These are phyloP conservation scores for Flammula alnicola DNA, from an alignment of 1,284 basidiomycete genomes.

Conservation along the genomic window DNA sequence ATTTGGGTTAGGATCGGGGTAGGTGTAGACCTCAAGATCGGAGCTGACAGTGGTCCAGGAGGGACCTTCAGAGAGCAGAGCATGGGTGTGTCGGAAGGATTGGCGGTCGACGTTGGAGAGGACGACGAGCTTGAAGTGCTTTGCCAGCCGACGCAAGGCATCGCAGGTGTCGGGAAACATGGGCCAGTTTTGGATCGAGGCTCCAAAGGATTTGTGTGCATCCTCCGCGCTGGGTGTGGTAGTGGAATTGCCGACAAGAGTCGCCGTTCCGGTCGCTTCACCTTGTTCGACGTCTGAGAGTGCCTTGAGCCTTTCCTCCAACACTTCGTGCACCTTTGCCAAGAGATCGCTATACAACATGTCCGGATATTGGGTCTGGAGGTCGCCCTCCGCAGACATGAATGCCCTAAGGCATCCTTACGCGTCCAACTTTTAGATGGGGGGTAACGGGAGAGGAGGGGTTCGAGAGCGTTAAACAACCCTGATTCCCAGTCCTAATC, in stretches of 20 bases:
- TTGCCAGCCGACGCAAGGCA: constrained; percentile 62
- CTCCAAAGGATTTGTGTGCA: constrained; percentile 51
- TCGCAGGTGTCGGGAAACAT: constrained; percentile 68
- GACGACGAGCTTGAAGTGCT: constrained; percentile 68
- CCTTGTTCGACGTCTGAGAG: constrained; percentile 23
- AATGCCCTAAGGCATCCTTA: constrained; percentile 59
- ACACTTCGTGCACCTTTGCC: constrained; percentile 53
- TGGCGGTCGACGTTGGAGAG: constrained; percentile 74
- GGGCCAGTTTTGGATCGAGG: constrained; percentile 63
- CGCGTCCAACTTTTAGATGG: constrained; percentile 50
- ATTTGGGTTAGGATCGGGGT: constrained; percentile 35
- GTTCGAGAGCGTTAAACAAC: constrained; percentile 55
- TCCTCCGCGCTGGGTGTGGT: constrained; percentile 23
- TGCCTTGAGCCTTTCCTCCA: constrained; percentile 42
- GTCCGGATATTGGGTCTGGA: constrained; percentile 60
- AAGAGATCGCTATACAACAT: constrained; percentile 67
- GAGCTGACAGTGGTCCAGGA: constrained; percentile 21
- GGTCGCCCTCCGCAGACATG: constrained; percentile 54
- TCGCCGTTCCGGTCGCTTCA: constrained; percentile 25
- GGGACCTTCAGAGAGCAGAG: constrained; percentile 52
- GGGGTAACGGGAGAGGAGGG: constrained; percentile 51
- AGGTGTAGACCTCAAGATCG: constrained; percentile 31
- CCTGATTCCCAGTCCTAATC: constrained; percentile 74
- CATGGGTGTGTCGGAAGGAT: constrained; percentile 65
- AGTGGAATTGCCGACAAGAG: constrained; percentile 13